phyloP scores from a whole-genome alignment of 306 rosid species.

The Prunus davidiana region DNA sequence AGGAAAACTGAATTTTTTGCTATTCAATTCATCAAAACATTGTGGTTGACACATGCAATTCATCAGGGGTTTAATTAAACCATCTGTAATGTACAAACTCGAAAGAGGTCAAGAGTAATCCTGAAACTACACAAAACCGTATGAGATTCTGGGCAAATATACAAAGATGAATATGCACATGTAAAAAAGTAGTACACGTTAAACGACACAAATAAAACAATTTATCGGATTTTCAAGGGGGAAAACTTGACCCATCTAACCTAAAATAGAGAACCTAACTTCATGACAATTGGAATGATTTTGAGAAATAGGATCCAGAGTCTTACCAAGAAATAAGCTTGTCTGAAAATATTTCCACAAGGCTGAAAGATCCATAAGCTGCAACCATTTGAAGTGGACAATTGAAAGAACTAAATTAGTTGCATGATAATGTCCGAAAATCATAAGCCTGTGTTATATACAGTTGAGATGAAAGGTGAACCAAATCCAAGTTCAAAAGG shows the following conservation, averaged over 20 bases:
- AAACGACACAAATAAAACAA: neutral
- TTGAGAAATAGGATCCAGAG: slow-evolving; percentile 20
- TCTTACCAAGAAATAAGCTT: slow-evolving; percentile 79
- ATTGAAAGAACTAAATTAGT: slow-evolving; percentile 9
- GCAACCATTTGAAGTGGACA: slow-evolving; percentile 14
- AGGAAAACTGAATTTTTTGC: neutral
- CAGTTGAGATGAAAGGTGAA: neutral
- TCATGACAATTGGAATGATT: neutral
- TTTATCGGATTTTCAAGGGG: neutral
- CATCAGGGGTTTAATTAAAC: neutral
- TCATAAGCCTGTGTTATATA: neutral
- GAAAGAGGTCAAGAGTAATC: neutral
- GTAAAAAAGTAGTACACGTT: neutral
- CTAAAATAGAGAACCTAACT: neutral
- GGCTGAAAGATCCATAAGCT: slow-evolving; percentile 95
- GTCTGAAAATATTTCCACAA: slow-evolving; percentile 76
- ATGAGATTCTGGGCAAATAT: neutral
- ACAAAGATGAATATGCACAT: neutral
- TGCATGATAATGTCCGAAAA: neutral
- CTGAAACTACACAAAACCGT: neutral
- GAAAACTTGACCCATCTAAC: neutral
- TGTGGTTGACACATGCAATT: neutral
- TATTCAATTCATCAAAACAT: neutral
- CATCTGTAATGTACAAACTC: neutral
- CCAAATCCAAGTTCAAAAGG: neutral